Percentiles rank a stretch among this genome's conserved stretches.
Evolutionary conservation across 306 rosid genomes (phyloP).

Genomic region (Castanea mollissima): DNA sequence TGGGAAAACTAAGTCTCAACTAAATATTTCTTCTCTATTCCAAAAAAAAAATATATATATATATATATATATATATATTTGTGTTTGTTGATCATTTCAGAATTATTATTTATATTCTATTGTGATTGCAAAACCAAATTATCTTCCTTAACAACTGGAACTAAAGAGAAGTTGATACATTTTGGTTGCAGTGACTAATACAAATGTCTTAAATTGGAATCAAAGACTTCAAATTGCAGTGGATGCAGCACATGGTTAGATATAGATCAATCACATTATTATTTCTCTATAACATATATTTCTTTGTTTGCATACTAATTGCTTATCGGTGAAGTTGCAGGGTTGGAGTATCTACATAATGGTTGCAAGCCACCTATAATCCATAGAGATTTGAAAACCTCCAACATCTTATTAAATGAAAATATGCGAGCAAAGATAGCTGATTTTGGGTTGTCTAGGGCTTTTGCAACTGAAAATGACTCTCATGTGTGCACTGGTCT

Average conservation of each 20-base stretch:
- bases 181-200: neutral
- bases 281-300: neutral
- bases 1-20: too few relatives aligned
- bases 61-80: too few relatives aligned
- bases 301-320: neutral
- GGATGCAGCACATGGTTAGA: conserved; percentile 30
- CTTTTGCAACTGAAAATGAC: conserved; percentile 18
- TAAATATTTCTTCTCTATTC: too few relatives aligned
- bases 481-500: conserved; percentile 29
- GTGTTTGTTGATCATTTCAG: too few relatives aligned
- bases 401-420: conserved; percentile 48
- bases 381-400: conserved; percentile 55
- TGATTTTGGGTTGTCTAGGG: conserved; percentile 52
- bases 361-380: conserved; percentile 32
- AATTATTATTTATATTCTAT: too few relatives aligned
- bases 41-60: too few relatives aligned
- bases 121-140: too few relatives aligned
- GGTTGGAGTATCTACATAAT: conserved; percentile 42
- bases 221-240: conserved; percentile 29
- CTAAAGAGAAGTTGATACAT: neutral
- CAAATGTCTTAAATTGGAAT: conserved; percentile 25
- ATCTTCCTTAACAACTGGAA: too few relatives aligned
- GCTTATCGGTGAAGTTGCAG: conserved; percentile 10
- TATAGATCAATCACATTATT: neutral
- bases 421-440: conserved; percentile 40